Evolutionary conservation across 2,329 filamentous ascomycete species (phyloP).

Genomic region (Clonostachys rosea): DNA sequence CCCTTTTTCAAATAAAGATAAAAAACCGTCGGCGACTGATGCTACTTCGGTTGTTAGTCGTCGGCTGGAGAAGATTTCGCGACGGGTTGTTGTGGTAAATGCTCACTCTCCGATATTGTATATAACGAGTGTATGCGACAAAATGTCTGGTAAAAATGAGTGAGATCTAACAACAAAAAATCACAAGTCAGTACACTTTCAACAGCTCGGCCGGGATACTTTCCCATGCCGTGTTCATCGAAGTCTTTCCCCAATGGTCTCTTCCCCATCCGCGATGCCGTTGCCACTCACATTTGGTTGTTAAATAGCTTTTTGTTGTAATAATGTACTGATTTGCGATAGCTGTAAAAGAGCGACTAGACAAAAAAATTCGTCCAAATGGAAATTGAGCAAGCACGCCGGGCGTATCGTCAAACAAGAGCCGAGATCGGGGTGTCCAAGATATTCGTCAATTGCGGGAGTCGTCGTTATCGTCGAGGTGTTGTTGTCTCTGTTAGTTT

Average conservation of each 20-base stretch:
- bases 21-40: not conserved
- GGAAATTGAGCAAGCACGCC: constrained; percentile 4
- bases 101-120: not conserved
- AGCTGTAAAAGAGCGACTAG: constrained; percentile 38
- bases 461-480: not conserved
- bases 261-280: not conserved
- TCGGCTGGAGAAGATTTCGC: not conserved
- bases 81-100: not conserved
- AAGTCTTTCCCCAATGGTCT: too few relatives aligned
- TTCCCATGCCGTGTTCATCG: too few relatives aligned
- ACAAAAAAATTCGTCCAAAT: constrained; percentile 36
- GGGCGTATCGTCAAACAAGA: not conserved
- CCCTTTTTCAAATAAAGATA: too few relatives aligned
- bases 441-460: not conserved
- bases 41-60: not conserved
- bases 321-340: constrained; percentile 7
- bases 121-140: too few relatives aligned
- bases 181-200: not conserved
- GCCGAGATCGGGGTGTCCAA: not conserved
- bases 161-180: not conserved
- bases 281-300: not conserved
- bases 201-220: not conserved
- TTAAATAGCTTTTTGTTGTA: constrained; percentile 11
- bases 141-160: too few relatives aligned
- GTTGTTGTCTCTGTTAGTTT: not conserved